Evolutionary conservation across 2,329 filamentous ascomycete species (phyloP).

Genomic region (Coniochaeta sp.): DNA sequence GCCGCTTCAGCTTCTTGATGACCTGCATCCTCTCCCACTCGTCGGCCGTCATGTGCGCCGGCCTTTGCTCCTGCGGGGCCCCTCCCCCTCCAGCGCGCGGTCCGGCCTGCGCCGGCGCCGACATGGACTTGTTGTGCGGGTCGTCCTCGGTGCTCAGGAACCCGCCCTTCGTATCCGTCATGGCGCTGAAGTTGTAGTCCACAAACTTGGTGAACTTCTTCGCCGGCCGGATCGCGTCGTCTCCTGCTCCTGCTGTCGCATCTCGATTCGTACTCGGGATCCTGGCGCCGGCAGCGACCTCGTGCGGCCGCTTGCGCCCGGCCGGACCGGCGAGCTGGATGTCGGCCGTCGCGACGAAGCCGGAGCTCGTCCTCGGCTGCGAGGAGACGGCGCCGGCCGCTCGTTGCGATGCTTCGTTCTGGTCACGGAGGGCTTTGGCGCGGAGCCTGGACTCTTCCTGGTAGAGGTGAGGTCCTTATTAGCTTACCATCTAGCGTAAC

Average conservation of each 20-base stretch:
- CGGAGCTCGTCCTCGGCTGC: slow-evolving; percentile 47
- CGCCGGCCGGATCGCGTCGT: slow-evolving; percentile 61
- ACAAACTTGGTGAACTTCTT: slow-evolving; percentile 86
- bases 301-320: slow-evolving; percentile 65
- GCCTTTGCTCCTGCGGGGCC: slow-evolving; percentile 51
- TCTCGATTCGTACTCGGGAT: slow-evolving; percentile 59
- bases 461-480: neutral
- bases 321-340: slow-evolving; percentile 44
- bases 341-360: slow-evolving; percentile 64
- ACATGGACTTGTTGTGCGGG: slow-evolving; percentile 73
- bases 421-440: slow-evolving; percentile 78
- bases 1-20: slow-evolving; percentile 61
- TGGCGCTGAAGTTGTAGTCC: slow-evolving; percentile 95
- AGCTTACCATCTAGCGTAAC: neutral
- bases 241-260: slow-evolving; percentile 34
- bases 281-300: slow-evolving; percentile 49
- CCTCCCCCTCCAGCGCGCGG: slow-evolving; percentile 20
- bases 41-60: slow-evolving; percentile 78
- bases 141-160: slow-evolving; percentile 91
- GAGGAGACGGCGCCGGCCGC: slow-evolving; percentile 30
- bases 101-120: slow-evolving; percentile 30
- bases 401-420: slow-evolving; percentile 57
- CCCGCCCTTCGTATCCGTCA: slow-evolving; percentile 96
- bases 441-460: slow-evolving; percentile 83
- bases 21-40: slow-evolving; percentile 88